Evolutionary conservation across 1,284 basidiomycete species (phyloP).

Genomic region (Tylopilus sp.): DNA sequence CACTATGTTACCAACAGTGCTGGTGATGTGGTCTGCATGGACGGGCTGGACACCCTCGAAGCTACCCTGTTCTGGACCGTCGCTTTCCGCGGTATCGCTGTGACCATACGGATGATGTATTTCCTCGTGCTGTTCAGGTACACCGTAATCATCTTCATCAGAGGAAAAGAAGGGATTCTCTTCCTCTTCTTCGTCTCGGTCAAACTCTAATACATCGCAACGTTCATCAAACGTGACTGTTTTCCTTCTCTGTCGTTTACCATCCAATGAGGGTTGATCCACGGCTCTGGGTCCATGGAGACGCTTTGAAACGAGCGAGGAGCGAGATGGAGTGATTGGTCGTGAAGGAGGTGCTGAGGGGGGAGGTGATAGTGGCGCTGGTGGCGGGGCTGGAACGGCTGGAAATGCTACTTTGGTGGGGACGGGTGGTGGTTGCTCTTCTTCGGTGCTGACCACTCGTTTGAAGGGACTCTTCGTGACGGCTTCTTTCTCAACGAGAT

Average conservation of each 20-base stretch:
- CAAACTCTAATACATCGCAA: conserved; percentile 87
- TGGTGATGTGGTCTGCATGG: conserved; percentile 55
- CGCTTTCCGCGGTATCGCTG: conserved; percentile 14
- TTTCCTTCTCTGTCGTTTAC: conserved; percentile 58
- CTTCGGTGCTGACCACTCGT: conserved; percentile 19
- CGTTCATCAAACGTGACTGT: conserved; percentile 85
- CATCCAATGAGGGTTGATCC: conserved; percentile 42
- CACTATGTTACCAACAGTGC: conserved; percentile 62
- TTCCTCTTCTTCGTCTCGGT: conserved; percentile 59
- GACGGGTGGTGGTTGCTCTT: conserved; percentile 28
- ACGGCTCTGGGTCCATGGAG: conserved; percentile 77
- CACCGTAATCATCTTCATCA: conserved; percentile 36
- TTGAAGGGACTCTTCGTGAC: conserved; percentile 87
- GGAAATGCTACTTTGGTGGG: conserved; percentile 22
- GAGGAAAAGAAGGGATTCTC: conserved; percentile 42
- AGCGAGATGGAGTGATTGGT: conserved; percentile 57
- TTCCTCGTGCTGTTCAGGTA: conserved; percentile 18
- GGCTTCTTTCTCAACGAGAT: conserved; percentile 69
- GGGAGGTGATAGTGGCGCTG: conserved; percentile 28
- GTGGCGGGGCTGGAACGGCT: not conserved
- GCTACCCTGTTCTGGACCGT: conserved; percentile 22
- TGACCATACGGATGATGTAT: conserved; percentile 15
- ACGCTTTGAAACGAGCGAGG: conserved; percentile 75
- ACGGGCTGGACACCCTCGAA: conserved; percentile 21
- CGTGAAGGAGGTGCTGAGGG: conserved; percentile 26